Evolutionary conservation across 495 filamentous ascomycete species (phyloP), one percentile per base, ranked within the genome.

Genomic region (Aspergillus carlsbadensis): DNA sequence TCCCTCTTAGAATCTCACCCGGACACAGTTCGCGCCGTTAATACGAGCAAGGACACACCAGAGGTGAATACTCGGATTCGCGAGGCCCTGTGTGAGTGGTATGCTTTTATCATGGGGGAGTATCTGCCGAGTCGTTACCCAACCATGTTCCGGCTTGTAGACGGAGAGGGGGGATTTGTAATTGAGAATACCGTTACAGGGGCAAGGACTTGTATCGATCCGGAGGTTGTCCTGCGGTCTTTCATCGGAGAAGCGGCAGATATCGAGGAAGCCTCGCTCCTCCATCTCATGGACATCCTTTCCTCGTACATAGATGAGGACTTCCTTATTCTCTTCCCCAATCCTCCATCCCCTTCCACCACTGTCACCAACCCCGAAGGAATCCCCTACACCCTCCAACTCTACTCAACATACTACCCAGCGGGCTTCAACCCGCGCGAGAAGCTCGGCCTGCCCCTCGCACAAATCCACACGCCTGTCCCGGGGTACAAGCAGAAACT

Each of bases 371-470:
- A 54, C 63, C 40, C 10, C 18, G 46, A 60, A n/a, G 44, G 57
- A 5, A 64, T 8, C 6, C 17, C 45, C 45, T 92, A 92, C 63
- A 72, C 75, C 21, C 79, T 89, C 14, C 71, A 84, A 58, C 89
- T 84, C 3, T 93, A 87, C 63, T 72, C 83, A 14, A 83, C 82
- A 46, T 90, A 86, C 66, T 91, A 85, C 58, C 89, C 91, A 0
- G 76, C 82, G 11, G 90, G 90, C 2, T 91, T 93, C 64, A 76
- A 86, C 36, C 82, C 86, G 1, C 65, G 74, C 11, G 52, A 77
- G 35, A 93, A 91, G 63, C 78, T 92, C 10, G 83, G 82, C 0
- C 72, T 80, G 56, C 67, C 74, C 2, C 70, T 94, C 2, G 78
- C 79, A 1, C 79, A 83, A 41, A 89, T 95, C 52, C 91, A 95